Evolutionary conservation across 768 basidiomycete species (phyloP).

Genomic region (Russula emetica): DNA sequence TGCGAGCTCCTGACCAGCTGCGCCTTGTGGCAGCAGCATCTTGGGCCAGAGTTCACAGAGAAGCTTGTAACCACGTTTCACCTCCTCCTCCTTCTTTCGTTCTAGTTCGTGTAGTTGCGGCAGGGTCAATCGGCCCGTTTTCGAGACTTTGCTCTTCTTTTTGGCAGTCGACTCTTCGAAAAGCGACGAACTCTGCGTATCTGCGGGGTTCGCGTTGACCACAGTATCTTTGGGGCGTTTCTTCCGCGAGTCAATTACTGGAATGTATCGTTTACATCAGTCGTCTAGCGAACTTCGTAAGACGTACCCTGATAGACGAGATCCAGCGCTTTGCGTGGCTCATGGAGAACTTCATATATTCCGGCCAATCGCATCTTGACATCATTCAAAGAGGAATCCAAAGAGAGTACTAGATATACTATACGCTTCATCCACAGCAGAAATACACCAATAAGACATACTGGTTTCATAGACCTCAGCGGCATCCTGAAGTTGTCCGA

Average conservation of each 20-base stretch:
- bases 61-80: constrained; percentile 52
- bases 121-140: constrained; percentile 45
- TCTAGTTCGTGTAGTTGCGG: constrained; percentile 43
- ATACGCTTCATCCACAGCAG: neutral
- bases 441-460: constrained; percentile 35
- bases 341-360: constrained; percentile 78
- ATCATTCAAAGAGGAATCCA: constrained; percentile 72
- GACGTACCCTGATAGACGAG: constrained; percentile 74
- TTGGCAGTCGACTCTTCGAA: constrained; percentile 53
- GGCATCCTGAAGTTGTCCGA: constrained; percentile 71
- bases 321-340: constrained; percentile 76
- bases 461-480: constrained; percentile 81
- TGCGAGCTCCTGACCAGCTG: constrained; percentile 45
- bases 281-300: neutral
- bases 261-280: neutral
- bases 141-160: constrained; percentile 38
- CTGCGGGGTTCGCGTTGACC: constrained; percentile 27
- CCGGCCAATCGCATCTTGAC: constrained; percentile 89
- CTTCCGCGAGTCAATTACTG: constrained; percentile 40
- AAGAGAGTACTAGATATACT: constrained; percentile 53
- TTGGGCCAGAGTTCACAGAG: constrained; percentile 60
- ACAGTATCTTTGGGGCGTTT: constrained; percentile 25
- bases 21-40: constrained; percentile 42
- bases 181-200: constrained; percentile 44
- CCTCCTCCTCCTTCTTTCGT: constrained; percentile 49